A percentile compares a stretch with the other conserved stretches of the same genome.
These are phyloP conservation scores for Colletotrichum aenigma DNA, from an alignment of 2,329 filamentous ascomycete genomes.

Conservation along the genomic window DNA sequence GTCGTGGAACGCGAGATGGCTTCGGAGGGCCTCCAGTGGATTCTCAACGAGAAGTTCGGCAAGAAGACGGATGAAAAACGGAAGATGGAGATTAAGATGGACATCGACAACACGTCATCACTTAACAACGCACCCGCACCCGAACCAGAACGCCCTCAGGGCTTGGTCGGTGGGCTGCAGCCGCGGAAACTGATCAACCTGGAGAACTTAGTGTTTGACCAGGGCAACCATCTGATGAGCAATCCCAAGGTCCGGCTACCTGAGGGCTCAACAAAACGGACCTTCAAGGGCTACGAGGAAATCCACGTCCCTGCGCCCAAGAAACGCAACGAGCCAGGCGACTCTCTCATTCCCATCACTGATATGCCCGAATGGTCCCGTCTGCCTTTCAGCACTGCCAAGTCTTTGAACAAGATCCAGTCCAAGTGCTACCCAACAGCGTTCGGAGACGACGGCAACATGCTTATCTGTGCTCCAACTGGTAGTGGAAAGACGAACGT, in stretches of 20 bases:
- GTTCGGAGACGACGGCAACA: slow-evolving; percentile 93
- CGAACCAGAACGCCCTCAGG: slow-evolving; percentile 65
- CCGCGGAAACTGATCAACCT: slow-evolving; percentile 89
- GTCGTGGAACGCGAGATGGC: slow-evolving; percentile 90
- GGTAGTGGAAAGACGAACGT: slow-evolving; percentile 99
- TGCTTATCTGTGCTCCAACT: slow-evolving; percentile 96
- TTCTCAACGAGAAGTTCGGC: slow-evolving; percentile 86
- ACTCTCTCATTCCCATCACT: slow-evolving; percentile 81
- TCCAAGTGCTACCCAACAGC: slow-evolving; percentile 91
- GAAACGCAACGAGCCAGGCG: slow-evolving; percentile 79
- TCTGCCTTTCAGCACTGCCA: slow-evolving; percentile 81
- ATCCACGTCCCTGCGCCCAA: slow-evolving; percentile 96
- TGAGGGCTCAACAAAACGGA: slow-evolving; percentile 91
- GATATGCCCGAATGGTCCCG: slow-evolving; percentile 94
- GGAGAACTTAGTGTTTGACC: slow-evolving; percentile 95
- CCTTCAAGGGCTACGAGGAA: slow-evolving; percentile 98
- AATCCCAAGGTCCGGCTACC: slow-evolving; percentile 94
- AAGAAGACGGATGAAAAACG: slow-evolving; percentile 65
- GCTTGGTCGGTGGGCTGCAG: slow-evolving; percentile 81
- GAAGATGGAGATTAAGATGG: slow-evolving; percentile 92
- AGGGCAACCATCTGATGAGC: slow-evolving; percentile 99
- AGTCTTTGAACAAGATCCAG: slow-evolving; percentile 93
- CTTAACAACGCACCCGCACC: slow-evolving; percentile 50
- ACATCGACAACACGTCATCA: slow-evolving; percentile 76
- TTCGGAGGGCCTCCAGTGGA: slow-evolving; percentile 83